These are phyloP conservation scores for Phylloporus sp. DNA, from an alignment of 768 basidiomycete genomes.

Conservation along the genomic window DNA sequence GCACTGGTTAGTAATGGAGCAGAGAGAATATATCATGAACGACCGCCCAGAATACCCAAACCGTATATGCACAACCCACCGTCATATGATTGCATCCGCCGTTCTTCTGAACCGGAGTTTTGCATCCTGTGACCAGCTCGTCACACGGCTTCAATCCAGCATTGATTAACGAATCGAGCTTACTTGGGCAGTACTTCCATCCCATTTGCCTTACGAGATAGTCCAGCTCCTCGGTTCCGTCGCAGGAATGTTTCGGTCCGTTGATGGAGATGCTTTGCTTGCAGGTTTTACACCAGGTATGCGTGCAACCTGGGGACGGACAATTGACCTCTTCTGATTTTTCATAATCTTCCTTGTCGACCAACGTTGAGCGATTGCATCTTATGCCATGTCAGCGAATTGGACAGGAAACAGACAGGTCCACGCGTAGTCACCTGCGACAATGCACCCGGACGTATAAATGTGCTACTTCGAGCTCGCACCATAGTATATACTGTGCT, in stretches of 20 bases:
- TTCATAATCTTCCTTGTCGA: slow-evolving; percentile 48
- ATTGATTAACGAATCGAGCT: slow-evolving; percentile 4
- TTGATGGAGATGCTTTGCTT: slow-evolving; percentile 34
- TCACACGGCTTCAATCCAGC: not conserved
- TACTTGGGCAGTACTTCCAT: slow-evolving; percentile 64
- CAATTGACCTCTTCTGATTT: slow-evolving; percentile 42
- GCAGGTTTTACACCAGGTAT: slow-evolving; percentile 61
- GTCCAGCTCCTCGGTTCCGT: slow-evolving; percentile 51
- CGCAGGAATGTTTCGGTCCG: slow-evolving; percentile 50
- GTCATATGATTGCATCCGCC: slow-evolving; percentile 61
- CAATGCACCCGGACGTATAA: slow-evolving; percentile 45
- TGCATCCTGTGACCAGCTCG: slow-evolving; percentile 31
- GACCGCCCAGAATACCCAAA: not conserved
- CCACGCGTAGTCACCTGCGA: slow-evolving; percentile 36
- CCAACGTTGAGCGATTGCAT: slow-evolving; percentile 45
- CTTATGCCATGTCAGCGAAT: slow-evolving; percentile 30
- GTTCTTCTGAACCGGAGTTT: slow-evolving; percentile 47
- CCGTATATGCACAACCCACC: slow-evolving; percentile 32
- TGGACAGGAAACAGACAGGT: not conserved
- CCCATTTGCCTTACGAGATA: slow-evolving; percentile 47
- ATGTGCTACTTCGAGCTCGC: slow-evolving; percentile 43
- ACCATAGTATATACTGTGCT: slow-evolving; percentile 37
- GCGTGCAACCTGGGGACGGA: slow-evolving; percentile 43
- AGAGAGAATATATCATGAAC: not conserved
- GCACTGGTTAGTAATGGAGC: slow-evolving; percentile 34